These are phyloP conservation scores for Colletotrichum plurivorum DNA, from an alignment of 2,329 filamentous ascomycete species.

Conservation along the genomic window DNA sequence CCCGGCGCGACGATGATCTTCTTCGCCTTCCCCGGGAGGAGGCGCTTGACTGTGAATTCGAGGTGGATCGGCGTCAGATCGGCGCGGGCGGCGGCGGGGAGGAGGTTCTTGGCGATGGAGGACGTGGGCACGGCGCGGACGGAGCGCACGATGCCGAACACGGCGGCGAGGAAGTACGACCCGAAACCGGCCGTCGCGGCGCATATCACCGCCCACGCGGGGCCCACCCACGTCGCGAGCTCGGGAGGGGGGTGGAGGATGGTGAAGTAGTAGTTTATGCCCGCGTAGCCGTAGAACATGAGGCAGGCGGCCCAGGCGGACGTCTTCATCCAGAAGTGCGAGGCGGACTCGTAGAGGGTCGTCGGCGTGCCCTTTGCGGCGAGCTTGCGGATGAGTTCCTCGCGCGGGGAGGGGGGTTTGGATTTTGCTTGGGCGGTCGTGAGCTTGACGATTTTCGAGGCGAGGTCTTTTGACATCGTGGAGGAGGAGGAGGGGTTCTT, in stretches of 20 bases:
- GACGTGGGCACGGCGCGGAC: constrained; percentile 68
- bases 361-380: constrained; percentile 69
- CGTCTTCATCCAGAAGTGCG: constrained; percentile 74
- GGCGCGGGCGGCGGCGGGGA: constrained; percentile 35
- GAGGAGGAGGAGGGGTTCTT: constrained; percentile 4
- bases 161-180: constrained; percentile 70
- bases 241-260: constrained; percentile 65
- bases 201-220: constrained; percentile 69
- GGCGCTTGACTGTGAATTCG: constrained; percentile 66
- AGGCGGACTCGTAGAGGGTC: constrained; percentile 74
- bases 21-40: constrained; percentile 64
- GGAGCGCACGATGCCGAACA: constrained; percentile 68
- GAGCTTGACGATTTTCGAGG: neutral
- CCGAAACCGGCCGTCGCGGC: constrained; percentile 73
- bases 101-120: constrained; percentile 28
- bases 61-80: constrained; percentile 56
- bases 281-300: constrained; percentile 66
- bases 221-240: constrained; percentile 52
- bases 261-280: constrained; percentile 64
- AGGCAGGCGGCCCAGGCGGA: constrained; percentile 70
- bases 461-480: neutral
- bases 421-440: neutral
- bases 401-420: constrained; percentile 2
- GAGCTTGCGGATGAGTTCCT: constrained; percentile 67
- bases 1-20: constrained; percentile 56